A percentile compares a stretch with the other conserved stretches of the same genome.
Evolutionary conservation across 2,329 filamentous ascomycete genomes (phyloP).

Genomic region (Claviceps arundinis): DNA sequence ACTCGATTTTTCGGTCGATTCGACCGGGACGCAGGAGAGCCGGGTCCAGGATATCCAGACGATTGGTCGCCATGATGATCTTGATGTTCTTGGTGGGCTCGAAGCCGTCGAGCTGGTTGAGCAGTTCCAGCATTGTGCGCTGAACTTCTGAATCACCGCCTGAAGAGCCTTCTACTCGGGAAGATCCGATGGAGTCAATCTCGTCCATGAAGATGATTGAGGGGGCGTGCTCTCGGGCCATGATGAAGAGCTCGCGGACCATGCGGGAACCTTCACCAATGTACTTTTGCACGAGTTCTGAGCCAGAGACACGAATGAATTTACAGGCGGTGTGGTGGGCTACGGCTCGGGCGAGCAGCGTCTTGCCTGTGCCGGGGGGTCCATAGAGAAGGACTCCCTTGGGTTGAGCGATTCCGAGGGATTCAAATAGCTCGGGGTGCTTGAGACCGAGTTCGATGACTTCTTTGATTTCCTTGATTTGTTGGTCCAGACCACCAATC

Average conservation of each 20-base stretch:
- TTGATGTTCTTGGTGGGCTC: slow-evolving; percentile 99
- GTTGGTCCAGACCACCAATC: slow-evolving; percentile 97
- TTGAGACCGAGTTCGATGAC: slow-evolving; percentile 97
- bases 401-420: slow-evolving; percentile 94
- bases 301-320: slow-evolving; percentile 94
- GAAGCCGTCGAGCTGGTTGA: slow-evolving; percentile 97
- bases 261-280: slow-evolving; percentile 96
- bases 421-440: slow-evolving; percentile 97
- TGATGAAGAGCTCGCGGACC: slow-evolving; percentile 97
- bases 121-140: slow-evolving; percentile 92
- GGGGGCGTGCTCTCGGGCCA: slow-evolving; percentile 94
- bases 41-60: slow-evolving; percentile 91
- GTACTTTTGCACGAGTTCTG: slow-evolving; percentile 96
- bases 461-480: slow-evolving; percentile 99
- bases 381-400: slow-evolving; percentile 96
- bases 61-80: slow-evolving; percentile 98
- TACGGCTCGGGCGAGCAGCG: slow-evolving; percentile 83
- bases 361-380: slow-evolving; percentile 94
- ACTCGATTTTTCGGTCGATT: slow-evolving; percentile 98
- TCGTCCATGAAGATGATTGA: slow-evolving; percentile 99
- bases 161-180: slow-evolving; percentile 87
- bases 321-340: slow-evolving; percentile 98
- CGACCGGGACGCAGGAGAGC: slow-evolving; percentile 89
- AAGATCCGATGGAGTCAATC: slow-evolving; percentile 97
- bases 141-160: slow-evolving; percentile 97